A percentile compares a stretch with the other conserved stretches of the same genome.
phyloP scores from a whole-genome alignment of 768 basidiomycete species.

The Boletus subcaerulescens region DNA sequence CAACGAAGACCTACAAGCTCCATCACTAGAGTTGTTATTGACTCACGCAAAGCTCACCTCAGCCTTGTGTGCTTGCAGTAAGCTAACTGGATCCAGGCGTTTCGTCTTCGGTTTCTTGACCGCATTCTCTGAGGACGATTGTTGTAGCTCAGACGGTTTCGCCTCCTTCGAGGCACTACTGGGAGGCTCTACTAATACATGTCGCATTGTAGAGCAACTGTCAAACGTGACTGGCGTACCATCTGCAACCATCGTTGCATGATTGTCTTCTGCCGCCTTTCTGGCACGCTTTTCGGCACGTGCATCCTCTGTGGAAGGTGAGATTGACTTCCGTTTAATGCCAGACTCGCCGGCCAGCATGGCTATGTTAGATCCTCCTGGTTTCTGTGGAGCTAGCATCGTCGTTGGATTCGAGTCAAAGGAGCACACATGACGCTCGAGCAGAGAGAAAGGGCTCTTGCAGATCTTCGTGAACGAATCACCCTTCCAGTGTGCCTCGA shows the following conservation, averaged over 20 bases:
- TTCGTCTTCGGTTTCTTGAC: constrained; percentile 37
- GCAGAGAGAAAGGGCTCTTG: constrained; percentile 68
- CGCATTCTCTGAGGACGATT: constrained; percentile 15
- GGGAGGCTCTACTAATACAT: constrained; percentile 12
- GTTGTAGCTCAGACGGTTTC: constrained; percentile 19
- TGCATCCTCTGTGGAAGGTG: constrained; percentile 42
- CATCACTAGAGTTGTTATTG: constrained; percentile 4
- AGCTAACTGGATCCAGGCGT: constrained; percentile 39
- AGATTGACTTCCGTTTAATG: constrained; percentile 51
- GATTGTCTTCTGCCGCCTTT: constrained; percentile 43
- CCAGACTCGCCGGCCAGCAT: constrained; percentile 20
- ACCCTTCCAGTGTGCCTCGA: constrained; percentile 78
- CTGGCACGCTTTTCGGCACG: constrained; percentile 65
- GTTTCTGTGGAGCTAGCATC: constrained; percentile 15
- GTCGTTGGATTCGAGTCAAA: constrained; percentile 37
- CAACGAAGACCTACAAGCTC: constrained; percentile 65
- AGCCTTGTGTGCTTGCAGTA: constrained; percentile 57
- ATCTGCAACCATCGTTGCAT: constrained; percentile 40
- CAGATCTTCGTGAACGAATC: constrained; percentile 62
- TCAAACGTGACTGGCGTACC: constrained; percentile 26
- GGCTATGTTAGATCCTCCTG: constrained; percentile 9
- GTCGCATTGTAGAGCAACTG: constrained; percentile 23
- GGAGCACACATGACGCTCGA: constrained; percentile 72
- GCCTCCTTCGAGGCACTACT: constrained; percentile 16
- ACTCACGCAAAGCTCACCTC: constrained; percentile 42